Evolutionary conservation across 2,329 filamentous ascomycete genomes (phyloP), one percentile per base, ranked within the genome.

Genomic region (Venturia asperata): DNA sequence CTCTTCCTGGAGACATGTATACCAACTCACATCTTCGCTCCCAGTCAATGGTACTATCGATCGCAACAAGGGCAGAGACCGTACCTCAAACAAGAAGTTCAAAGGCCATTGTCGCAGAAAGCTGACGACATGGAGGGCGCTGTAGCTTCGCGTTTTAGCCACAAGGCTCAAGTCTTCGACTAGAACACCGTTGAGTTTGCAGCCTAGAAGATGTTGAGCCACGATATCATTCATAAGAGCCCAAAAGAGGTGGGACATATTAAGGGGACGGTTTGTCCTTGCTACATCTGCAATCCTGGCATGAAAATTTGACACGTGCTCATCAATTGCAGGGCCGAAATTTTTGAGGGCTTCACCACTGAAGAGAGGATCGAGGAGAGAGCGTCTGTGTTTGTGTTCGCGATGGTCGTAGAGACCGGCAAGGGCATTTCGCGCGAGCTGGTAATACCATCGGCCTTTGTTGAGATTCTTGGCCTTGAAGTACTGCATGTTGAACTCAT

Each of bases 391-490:
- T 37, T 56, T 56, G 52, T 56, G 52, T 56, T 56, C 52, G 27
- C 19, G 24, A 37, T 37, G 15, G 15, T 19, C 19, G 52, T 56
- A 27, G 3, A 56, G 15, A 17, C 52, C 52, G 27, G 52, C 52
- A 21, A 56, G 52, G 13, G 52, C 24, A n/a, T 56, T 30, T 13
- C 52, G 30, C n/a, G 52, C 52, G 10, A 56, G 52, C 30, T 56
- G 30, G 17, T 56, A 56, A 3, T 56, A 37, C 30, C 52, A 56
- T 56, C 13, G 19, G 7, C 30, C 27, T 13, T 56, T 56, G 19
- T 56, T 7, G 4, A 56, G 27, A 19, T 56, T 69, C 58, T 72
- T 68, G 39, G 52, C 34, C 13, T 56, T 75, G 24, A 56, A 56
- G 27, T 56, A 27, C 52, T 37, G 52, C 52, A 56, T 56, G 52